A percentile compares a stretch with the other conserved stretches of the same genome.
These are phyloP conservation scores for Botryotinia globosa DNA, from an alignment of 2,329 filamentous ascomycete genomes.

Conservation along the genomic window DNA sequence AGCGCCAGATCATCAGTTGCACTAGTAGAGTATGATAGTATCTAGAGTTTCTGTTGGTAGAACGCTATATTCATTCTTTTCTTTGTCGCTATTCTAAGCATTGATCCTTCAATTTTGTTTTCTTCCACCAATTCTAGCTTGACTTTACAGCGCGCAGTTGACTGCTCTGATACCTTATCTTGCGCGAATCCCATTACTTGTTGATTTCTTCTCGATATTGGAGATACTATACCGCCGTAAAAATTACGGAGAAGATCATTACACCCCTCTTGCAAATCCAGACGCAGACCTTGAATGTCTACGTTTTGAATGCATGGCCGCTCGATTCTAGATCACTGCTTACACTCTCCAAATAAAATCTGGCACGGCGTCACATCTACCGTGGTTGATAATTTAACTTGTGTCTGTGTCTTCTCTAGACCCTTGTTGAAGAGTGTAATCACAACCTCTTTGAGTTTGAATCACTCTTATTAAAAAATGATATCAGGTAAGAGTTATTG, in stretches of 20 bases:
- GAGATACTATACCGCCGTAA: constrained; percentile 24
- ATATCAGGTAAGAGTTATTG: not conserved
- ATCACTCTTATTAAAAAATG: not conserved
- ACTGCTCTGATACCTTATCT: not conserved
- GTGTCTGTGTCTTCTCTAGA: not conserved
- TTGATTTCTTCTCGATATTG: constrained; percentile 13
- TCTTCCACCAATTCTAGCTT: not conserved
- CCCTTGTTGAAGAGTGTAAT: constrained; percentile 7
- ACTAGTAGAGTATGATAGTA: not conserved
- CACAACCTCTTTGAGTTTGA: constrained; percentile 6
- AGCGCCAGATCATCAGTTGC: not conserved
- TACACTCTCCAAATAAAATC: constrained; percentile 24
- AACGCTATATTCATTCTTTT: not conserved
- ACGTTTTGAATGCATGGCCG: not conserved
- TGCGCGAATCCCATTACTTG: not conserved
- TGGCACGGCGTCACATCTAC: constrained; percentile 17
- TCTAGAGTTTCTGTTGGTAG: not conserved
- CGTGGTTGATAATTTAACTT: constrained; percentile 2
- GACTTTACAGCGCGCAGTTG: not conserved
- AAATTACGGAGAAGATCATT: constrained; percentile 22
- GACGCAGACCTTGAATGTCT: constrained; percentile 17
- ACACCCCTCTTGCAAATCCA: constrained; percentile 1
- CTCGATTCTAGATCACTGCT: not conserved
- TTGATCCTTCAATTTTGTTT: not conserved
- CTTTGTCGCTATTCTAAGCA: not conserved